These are phyloP conservation scores for Erythrophleum fordii DNA, from an alignment of 306 rosid genomes.

Conservation along the genomic window DNA sequence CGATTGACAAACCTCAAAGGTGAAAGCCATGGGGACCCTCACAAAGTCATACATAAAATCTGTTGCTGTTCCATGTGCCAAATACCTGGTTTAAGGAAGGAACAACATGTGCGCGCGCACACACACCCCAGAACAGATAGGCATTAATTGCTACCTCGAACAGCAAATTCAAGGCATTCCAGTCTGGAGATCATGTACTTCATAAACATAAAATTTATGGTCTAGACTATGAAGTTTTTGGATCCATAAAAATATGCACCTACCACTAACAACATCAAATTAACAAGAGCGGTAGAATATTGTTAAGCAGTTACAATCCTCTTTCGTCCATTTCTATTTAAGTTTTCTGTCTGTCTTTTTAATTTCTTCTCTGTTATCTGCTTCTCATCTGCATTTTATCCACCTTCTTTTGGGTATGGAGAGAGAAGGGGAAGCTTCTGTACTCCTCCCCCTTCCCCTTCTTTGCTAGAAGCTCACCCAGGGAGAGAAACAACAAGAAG, in stretches of 20 bases:
- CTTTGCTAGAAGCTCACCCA: background rate
- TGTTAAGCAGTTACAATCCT: background rate
- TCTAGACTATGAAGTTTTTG: too few species aligned
- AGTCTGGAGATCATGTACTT: constrained; percentile 36
- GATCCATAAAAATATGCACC: constrained; percentile 17
- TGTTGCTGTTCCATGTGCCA: constrained; percentile 96
- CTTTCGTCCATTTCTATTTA: background rate
- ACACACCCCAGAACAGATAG: constrained; percentile 3
- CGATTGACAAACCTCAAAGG: constrained; percentile 82
- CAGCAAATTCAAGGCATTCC: constrained; percentile 29
- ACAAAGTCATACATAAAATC: constrained; percentile 89
- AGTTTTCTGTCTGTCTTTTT: background rate
- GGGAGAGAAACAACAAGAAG: background rate
- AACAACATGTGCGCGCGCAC: too few species aligned
- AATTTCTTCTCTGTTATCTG: background rate
- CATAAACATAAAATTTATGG: background rate
- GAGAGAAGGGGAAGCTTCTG: background rate
- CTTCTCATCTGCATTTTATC: background rate
- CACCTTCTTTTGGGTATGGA: background rate
- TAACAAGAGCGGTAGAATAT: constrained; percentile 17
- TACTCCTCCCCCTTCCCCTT: background rate
- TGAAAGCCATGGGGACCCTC: constrained; percentile 90
- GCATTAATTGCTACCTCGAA: background rate
- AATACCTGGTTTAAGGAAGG: constrained; percentile 62
- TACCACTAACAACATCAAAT: constrained; percentile 28